Base-by-base conservation (phyloP, 805 yeast genomes). In the Candida xyloterini region DNA sequence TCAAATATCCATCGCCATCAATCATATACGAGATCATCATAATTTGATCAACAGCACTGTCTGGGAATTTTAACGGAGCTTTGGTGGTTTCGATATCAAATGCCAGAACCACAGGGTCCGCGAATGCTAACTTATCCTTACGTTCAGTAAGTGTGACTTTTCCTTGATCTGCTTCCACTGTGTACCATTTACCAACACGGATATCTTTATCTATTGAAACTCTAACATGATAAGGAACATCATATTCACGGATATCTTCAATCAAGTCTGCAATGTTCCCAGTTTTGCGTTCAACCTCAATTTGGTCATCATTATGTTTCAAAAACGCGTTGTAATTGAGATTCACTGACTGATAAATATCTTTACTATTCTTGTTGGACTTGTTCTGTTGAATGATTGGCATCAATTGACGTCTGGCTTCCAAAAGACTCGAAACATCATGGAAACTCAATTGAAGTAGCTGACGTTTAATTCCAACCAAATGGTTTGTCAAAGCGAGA, bases 21-120 rank as follows among this genome's bases (percentile, higher is more conserved):
- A 93, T 90, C 99, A 95, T 95, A 60, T 93, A 93, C 2, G 99
- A 95, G 35, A 93, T 93, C 99, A 95, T 95, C 97, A 93, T 93
- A 28, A 93, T 76, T 62, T 87, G 95, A 65, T 93, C 99, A 5
- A 84, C 73, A 9, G 83, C 71, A 5, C 96, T 76, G 54, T 88
- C 99, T 0, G 99, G 99, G 51, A 93, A 93, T 59, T 93, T 95
- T 44, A 93, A 71, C 2, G 98, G 98, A 10, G 95, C 88, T 59
- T 93, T 93, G 10, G 97, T 88, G 1, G 99, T 93, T 69, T 93
- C 99, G 40, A 93, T 93, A 73, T 93, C 99, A 59, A 87, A 93
- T 0, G 99, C 99, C 56, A 93, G 61, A 1, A 95, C 91, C 7
- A 93, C 96, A 0, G 98, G 98, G 60, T 93, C 99, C 3, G 99